A percentile compares a stretch with the other conserved stretches of the same genome.
Conservation (phyloP, 1,139 yeast genomes). For the Petasospora rhodanensis region DNA sequence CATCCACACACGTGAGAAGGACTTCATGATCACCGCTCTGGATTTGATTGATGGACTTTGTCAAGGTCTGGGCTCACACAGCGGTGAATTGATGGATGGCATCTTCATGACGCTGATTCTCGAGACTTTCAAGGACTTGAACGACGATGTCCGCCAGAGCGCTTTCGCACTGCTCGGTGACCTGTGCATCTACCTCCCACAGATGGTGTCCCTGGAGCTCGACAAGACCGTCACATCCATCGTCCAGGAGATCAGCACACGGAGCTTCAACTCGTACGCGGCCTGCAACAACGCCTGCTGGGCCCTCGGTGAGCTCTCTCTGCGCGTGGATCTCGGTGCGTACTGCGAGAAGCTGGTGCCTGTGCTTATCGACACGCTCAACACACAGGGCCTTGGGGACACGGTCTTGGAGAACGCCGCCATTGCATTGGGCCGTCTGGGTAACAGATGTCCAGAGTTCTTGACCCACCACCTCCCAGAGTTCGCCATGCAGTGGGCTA, state of each 20-base stretch:
- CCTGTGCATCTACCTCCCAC: constrained; percentile 58
- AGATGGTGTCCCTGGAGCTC: constrained; percentile 46
- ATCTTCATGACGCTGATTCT: constrained; percentile 57
- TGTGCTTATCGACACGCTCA: constrained; percentile 60
- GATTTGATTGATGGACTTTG: constrained; percentile 89
- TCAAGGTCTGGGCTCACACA: constrained; percentile 74
- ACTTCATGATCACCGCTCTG: constrained; percentile 81
- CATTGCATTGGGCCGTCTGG: constrained; percentile 90
- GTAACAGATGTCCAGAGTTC: constrained; percentile 56
- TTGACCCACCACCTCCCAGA: constrained; percentile 54
- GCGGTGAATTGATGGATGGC: constrained; percentile 51
- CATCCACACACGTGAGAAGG: constrained; percentile 81
- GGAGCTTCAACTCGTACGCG: constrained; percentile 49
- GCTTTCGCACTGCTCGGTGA: constrained; percentile 92
- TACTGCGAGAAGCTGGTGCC: constrained; percentile 57
- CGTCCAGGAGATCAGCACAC: constrained; percentile 15
- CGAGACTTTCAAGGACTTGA: constrained; percentile 70
- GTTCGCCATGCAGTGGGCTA: constrained; percentile 63
- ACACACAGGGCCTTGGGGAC: constrained; percentile 42
- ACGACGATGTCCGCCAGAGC: constrained; percentile 85
- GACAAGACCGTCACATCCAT: constrained; percentile 48
- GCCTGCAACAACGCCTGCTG: constrained; percentile 88
- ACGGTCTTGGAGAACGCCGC: constrained; percentile 85
- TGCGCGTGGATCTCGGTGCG: constrained; percentile 59
- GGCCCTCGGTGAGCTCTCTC: constrained; percentile 84